A percentile compares a stretch with the other conserved stretches of the same genome.
phyloP scores from a whole-genome alignment of 75 land plant species.

The Selaginella moellendorffii region DNA sequence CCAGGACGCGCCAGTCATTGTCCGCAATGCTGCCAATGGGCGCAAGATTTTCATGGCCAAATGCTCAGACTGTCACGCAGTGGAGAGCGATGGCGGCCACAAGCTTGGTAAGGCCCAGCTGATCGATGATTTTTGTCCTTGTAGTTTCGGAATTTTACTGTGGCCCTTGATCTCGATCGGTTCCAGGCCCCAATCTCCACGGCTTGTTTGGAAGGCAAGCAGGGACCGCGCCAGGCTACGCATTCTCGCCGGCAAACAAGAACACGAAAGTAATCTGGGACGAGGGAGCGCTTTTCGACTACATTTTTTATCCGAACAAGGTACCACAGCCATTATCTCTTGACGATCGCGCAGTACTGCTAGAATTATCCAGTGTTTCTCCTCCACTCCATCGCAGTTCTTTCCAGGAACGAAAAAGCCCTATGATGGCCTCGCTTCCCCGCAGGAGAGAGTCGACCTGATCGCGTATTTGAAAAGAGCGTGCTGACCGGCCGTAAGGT shows the following conservation, averaged over 20 bases:
- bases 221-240: background rate
- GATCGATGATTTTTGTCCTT: background rate
- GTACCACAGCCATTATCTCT: background rate
- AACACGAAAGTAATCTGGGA: background rate
- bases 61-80: conserved; percentile 4
- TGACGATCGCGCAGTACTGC: background rate
- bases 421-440: background rate
- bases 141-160: background rate
- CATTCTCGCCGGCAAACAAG: background rate
- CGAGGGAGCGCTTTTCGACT: background rate
- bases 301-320: background rate
- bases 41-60: conserved; percentile 1
- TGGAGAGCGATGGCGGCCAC: conserved; percentile 1
- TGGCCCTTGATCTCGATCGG: background rate
- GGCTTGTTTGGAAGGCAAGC: background rate
- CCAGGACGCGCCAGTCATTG: too few species aligned
- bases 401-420: background rate
- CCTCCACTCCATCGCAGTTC: background rate
- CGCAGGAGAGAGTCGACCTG: conserved; percentile 7
- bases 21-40: background rate
- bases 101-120: background rate
- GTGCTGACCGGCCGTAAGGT: background rate
- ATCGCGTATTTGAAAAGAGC: conserved; percentile 6
- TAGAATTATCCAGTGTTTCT: background rate
- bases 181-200: conserved; percentile 8